phyloP scores from a whole-genome alignment of 75 land plant genomes.

The Selaginella tamariscina region DNA sequence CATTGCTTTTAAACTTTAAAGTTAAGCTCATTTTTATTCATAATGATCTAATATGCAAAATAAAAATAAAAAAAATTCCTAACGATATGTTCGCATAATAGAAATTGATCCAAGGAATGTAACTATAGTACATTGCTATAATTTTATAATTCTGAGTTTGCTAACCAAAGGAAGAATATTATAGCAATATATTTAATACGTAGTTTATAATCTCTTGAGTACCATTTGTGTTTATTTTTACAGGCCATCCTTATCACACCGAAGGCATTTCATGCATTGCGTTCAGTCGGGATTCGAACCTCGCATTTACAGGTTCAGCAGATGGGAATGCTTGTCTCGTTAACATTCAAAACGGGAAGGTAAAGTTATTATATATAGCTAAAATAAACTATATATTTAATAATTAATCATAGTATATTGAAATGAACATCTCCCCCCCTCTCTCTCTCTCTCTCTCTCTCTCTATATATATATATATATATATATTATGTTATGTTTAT shows the following conservation, averaged over 20 bases:
- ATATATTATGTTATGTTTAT: neutral
- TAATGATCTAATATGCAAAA: no score
- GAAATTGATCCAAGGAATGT: no score
- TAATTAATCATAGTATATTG: neutral
- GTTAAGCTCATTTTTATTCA: no score
- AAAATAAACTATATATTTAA: neutral
- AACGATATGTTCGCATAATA: no score
- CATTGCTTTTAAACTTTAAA: no score
- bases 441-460: neutral
- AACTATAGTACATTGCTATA: no score
- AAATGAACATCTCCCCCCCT: neutral
- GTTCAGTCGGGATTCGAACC: slow-evolving; percentile 52
- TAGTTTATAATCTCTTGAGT: neutral
- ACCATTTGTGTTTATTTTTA: neutral
- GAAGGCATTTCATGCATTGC: slow-evolving; percentile 71
- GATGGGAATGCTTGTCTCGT: slow-evolving; percentile 63
- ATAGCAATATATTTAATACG: no score
- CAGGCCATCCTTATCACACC: slow-evolving; percentile 87
- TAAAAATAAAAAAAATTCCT: no score
- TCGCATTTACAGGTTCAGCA: slow-evolving; percentile 72
- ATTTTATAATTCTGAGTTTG: no score
- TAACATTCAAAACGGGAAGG: slow-evolving; percentile 72
- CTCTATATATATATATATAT: neutral
- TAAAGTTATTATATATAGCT: slow-evolving; percentile 3
- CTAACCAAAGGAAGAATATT: no score